Percentiles rank a stretch among this genome's conserved stretches.
Evolutionary conservation across 768 basidiomycete species (phyloP).

Genomic region (Kwoniella europaea): DNA sequence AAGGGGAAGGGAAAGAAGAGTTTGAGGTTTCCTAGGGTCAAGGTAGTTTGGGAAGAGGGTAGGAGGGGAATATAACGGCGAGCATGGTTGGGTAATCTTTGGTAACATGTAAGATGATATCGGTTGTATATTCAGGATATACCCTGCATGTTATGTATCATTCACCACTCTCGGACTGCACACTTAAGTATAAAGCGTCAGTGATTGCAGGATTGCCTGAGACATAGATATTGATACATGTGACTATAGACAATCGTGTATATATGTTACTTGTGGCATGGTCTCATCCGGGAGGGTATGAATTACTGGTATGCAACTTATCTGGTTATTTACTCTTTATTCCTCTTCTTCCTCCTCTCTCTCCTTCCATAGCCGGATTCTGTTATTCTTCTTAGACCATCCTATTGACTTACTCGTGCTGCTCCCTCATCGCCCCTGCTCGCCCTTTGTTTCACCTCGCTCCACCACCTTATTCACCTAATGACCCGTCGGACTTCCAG

Average conservation of each 20-base stretch:
- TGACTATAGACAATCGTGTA: not conserved
- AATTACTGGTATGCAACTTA: not conserved
- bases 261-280: not conserved
- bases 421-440: not conserved
- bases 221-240: constrained; percentile 1
- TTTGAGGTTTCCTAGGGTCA: constrained; percentile 53
- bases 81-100: not conserved
- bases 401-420: not conserved
- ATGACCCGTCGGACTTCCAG: not conserved
- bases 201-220: too few species aligned
- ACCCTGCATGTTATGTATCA: not conserved
- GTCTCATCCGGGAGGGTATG: not conserved
- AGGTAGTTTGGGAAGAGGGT: constrained; percentile 52
- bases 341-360: not conserved
- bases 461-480: constrained; percentile 9
- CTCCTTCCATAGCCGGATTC: not conserved
- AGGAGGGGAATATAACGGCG: constrained; percentile 31
- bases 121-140: not conserved
- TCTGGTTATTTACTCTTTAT: not conserved
- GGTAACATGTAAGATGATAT: not conserved
- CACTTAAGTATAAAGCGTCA: not conserved
- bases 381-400: not conserved
- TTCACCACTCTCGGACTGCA: not conserved
- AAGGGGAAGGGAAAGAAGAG: constrained; percentile 33
- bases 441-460: not conserved